Evolutionary conservation across 1,284 basidiomycete genomes (phyloP).

Genomic region (Melampsora occidentalis): DNA sequence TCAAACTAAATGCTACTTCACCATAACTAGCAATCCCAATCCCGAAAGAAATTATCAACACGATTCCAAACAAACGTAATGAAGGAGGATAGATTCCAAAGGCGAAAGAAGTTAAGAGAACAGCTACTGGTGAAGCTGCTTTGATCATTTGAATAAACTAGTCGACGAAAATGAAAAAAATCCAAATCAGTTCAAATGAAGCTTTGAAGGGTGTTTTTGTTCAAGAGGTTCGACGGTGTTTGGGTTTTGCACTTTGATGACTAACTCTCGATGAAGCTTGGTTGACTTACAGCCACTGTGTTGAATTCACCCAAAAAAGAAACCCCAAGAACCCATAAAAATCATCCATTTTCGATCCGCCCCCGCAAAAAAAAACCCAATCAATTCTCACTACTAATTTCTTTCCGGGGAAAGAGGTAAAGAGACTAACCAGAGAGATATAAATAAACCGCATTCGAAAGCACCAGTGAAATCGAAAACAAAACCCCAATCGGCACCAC

Average conservation of each 20-base stretch:
- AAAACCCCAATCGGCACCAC: background rate
- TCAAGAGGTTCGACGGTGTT: too few relatives aligned
- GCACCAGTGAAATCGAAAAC: background rate
- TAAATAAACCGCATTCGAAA: background rate
- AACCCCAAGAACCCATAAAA: too few relatives aligned
- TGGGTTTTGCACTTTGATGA: too few relatives aligned
- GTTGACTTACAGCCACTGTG: too few relatives aligned
- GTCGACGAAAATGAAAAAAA: too few relatives aligned
- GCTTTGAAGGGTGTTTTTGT: too few relatives aligned
- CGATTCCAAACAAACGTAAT: background rate
- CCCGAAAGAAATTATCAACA: background rate
- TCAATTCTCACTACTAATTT: too few relatives aligned
- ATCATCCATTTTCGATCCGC: too few relatives aligned
- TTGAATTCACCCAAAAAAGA: too few relatives aligned
- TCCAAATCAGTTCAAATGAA: too few relatives aligned
- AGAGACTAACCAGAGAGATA: background rate
- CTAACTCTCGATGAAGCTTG: too few relatives aligned
- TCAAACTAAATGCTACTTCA: slow-evolving; percentile 3
- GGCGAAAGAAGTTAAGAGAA: background rate
- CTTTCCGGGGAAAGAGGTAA: background rate
- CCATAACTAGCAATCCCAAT: slow-evolving; percentile 4
- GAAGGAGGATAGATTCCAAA: slow-evolving; percentile 4
- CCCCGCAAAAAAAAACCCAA: too few relatives aligned
- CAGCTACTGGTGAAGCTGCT: slow-evolving; percentile 6
- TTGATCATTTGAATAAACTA: slow-evolving; percentile 6